Evolutionary conservation across 495 filamentous ascomycete genomes (phyloP).

Genomic region (Podospora comata): DNA sequence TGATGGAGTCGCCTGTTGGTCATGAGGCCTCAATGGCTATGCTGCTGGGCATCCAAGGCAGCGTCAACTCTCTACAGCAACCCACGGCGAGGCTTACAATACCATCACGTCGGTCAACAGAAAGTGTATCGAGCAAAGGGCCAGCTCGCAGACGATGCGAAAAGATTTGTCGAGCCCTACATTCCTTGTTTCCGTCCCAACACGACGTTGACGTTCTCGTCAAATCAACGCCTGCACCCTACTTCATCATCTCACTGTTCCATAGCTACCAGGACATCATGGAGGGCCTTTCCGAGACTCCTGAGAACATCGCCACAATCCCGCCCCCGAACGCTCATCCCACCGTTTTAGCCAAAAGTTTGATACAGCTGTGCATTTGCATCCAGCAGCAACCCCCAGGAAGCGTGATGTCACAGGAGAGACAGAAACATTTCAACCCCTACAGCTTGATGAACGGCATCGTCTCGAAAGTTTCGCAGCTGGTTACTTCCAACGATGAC

Average conservation of each 20-base stretch:
- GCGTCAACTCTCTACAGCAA: not conserved
- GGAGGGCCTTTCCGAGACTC: slow-evolving; percentile 25
- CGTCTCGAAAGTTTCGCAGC: slow-evolving; percentile 36
- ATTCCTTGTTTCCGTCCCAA: slow-evolving; percentile 41
- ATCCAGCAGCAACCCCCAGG: slow-evolving; percentile 43
- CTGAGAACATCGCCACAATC: slow-evolving; percentile 28
- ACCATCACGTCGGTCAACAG: not conserved
- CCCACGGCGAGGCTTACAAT: slow-evolving; percentile 2
- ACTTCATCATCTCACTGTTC: slow-evolving; percentile 35
- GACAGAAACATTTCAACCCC: slow-evolving; percentile 35
- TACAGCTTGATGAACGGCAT: slow-evolving; percentile 34
- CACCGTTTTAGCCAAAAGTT: slow-evolving; percentile 40
- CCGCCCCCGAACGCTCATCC: slow-evolving; percentile 43
- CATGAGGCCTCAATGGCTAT: not conserved
- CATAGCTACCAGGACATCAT: slow-evolving; percentile 24
- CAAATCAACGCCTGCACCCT: slow-evolving; percentile 26
- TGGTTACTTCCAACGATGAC: slow-evolving; percentile 50
- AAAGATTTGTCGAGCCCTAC: slow-evolving; percentile 31
- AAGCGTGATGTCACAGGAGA: slow-evolving; percentile 12
- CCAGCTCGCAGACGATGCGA: slow-evolving; percentile 14
- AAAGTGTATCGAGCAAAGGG: slow-evolving; percentile 16
- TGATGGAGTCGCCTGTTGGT: slow-evolving; percentile 9
- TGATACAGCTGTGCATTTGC: slow-evolving; percentile 49
- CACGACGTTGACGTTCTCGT: slow-evolving; percentile 37
- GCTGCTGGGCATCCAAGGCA: not conserved